Base-by-base conservation (phyloP, 2,329 filamentous ascomycete species). In the Blastomyces emzantsi region DNA sequence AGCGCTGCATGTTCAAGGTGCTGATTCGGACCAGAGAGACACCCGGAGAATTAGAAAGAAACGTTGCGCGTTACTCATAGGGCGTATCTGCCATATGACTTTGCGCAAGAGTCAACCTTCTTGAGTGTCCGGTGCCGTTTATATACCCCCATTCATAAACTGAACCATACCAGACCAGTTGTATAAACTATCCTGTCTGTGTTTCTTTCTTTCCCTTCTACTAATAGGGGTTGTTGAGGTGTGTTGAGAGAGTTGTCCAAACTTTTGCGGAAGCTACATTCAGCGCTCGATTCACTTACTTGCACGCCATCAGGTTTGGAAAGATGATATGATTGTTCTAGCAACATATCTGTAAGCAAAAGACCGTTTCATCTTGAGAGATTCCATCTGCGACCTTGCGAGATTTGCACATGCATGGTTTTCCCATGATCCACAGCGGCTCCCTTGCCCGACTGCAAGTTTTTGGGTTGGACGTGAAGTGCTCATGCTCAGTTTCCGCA, bases 21-120 rank as follows among this genome's bases (percentile, higher is more conserved):
- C 19, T 45, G 13, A 4, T 7, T 30, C 19, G 6, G 4, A 25
- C 13, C n/a, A 17, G 19, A 36, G 15, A 61, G 59, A 61, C 19
- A 8, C 45, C 28, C 33, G 28, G 28, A 39, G 59, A 61, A 61
- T 17, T 30, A 39, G 45, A 52, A 11, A 61, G 59, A 54, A 61
- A 15, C 28, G 2, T 13, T 45, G n/a, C 47, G n/a, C 47, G 57
- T 59, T 25, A 39, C 30, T 39, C 59, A 61, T n/a, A 41, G 59
- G 59, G 59, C 59, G 59, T 19, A 41, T 30, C 45, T 22, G 17
- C 19, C n/a, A 0, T 22, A 25, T 41, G 28, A 57, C 57, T 28
- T 22, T 47, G 25, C 57, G 39, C 39, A 22, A 33, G 30, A 36
- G 54, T 22, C 33, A 41, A 41, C 54, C 36, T 6, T 25, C 30